Conservation (phyloP, 164 flowering plant genomes). For the Berberis thunbergii region DNA sequence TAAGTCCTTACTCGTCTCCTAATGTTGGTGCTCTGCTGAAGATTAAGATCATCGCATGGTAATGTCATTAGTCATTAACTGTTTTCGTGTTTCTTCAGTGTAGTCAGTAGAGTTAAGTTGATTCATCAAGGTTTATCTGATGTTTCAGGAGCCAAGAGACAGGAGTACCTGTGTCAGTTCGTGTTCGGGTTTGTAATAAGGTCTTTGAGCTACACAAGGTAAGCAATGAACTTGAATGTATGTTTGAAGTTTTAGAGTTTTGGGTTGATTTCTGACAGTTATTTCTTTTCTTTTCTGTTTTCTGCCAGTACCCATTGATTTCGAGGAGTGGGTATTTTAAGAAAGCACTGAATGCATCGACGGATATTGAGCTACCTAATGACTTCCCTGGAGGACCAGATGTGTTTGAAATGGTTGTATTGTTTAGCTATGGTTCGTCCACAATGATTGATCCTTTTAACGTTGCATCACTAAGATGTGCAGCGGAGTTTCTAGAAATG, state of each 20-base stretch:
- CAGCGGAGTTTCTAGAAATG: conserved; percentile 87
- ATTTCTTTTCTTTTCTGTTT: conserved; percentile 6
- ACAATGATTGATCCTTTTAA: conserved; percentile 69
- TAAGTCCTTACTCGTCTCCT: conserved; percentile 71
- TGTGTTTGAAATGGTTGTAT: conserved; percentile 63
- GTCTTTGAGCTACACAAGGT: conserved; percentile 82
- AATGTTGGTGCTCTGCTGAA: conserved; percentile 59
- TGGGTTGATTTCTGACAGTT: background rate
- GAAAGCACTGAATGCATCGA: conserved; percentile 35
- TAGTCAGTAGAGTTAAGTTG: background rate
- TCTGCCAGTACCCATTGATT: conserved; percentile 45
- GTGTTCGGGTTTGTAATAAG: conserved; percentile 45
- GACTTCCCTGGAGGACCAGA: conserved; percentile 85
- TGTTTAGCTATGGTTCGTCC: conserved; percentile 70
- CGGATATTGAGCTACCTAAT: conserved; percentile 47
- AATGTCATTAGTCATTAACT: background rate
- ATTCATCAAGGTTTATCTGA: background rate
- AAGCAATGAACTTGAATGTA: conserved; percentile 4
- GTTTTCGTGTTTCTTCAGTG: background rate
- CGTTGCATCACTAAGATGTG: conserved; percentile 73
- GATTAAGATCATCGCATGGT: conserved; percentile 76
- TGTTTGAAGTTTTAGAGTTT: background rate
- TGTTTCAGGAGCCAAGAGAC: conserved; percentile 78
- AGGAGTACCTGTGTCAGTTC: conserved; percentile 63
- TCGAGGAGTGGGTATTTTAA: conserved; percentile 75